Percentiles rank a stretch among this genome's conserved stretches.
phyloP scores from a whole-genome alignment of 2,329 filamentous ascomycete genomes.

The Ilyonectria destructans region DNA sequence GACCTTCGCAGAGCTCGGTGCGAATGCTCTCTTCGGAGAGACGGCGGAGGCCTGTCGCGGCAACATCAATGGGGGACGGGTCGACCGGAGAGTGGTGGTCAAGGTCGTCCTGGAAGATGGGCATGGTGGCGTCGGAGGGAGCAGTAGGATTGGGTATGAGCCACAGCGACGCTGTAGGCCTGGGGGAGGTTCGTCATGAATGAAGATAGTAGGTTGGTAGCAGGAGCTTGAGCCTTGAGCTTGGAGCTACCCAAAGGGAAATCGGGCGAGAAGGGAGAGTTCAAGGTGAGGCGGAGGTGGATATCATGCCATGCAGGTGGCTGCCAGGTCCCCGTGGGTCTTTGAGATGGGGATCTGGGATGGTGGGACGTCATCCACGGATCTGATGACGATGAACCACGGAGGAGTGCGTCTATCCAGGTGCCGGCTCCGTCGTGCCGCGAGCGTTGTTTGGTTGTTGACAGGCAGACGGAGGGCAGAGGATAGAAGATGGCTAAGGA shows the following conservation, averaged over 20 bases:
- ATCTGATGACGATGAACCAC: constrained; percentile 42
- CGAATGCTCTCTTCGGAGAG: constrained; percentile 74
- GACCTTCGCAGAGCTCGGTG: constrained; percentile 75
- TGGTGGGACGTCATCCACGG: constrained; percentile 48
- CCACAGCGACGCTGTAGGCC: constrained; percentile 51
- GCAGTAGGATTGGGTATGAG: constrained; percentile 45
- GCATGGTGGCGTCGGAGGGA: constrained; percentile 60
- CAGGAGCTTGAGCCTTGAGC: constrained; percentile 27
- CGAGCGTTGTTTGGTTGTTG: neutral
- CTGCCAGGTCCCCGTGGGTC: constrained; percentile 45
- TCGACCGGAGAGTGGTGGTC: constrained; percentile 54
- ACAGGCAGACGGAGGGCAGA: neutral
- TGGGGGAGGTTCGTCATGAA: constrained; percentile 43
- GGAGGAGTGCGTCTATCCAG: constrained; percentile 36
- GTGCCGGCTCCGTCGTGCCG: constrained; percentile 29
- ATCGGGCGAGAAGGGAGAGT: constrained; percentile 17
- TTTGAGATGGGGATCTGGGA: constrained; percentile 46
- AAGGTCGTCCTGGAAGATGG: constrained; percentile 71
- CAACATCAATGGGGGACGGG: constrained; percentile 39
- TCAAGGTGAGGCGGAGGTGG: constrained; percentile 39
- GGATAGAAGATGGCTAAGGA: neutral
- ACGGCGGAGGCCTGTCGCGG: constrained; percentile 45
- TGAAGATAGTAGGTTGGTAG: constrained; percentile 18
- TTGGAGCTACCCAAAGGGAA: constrained; percentile 23
- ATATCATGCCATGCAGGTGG: constrained; percentile 45